A percentile compares a stretch with the other conserved stretches of the same genome.
Evolutionary conservation across 371 early-diverging fungal genomes (phyloP).

Genomic region (Haplosporangium sp.): DNA sequence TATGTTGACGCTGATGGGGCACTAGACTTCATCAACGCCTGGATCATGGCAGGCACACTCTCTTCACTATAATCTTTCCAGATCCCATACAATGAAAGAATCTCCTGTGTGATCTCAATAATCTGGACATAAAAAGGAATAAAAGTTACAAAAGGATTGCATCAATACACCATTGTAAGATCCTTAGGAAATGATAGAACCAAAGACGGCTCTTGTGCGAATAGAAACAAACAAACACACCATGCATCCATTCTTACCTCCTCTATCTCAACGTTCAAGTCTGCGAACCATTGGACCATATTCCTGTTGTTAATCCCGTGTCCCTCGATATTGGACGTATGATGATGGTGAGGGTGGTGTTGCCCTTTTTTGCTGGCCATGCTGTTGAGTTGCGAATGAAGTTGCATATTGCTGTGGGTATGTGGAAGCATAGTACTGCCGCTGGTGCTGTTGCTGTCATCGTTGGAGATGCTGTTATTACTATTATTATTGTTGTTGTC

Average conservation of each 20-base stretch:
- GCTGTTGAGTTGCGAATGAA: slow-evolving; percentile 35
- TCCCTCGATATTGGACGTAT: slow-evolving; percentile 21
- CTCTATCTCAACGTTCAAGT: slow-evolving; percentile 79
- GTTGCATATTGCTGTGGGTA: slow-evolving; percentile 55
- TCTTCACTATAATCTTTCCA: slow-evolving; percentile 77
- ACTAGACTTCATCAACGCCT: slow-evolving; percentile 23
- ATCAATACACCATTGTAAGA: too few relatives aligned
- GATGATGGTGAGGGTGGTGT: slow-evolving; percentile 3
- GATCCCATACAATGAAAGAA: slow-evolving; percentile 70
- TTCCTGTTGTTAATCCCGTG: slow-evolving; percentile 59
- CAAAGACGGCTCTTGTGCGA: too few relatives aligned
- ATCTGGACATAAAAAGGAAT: slow-evolving; percentile 19
- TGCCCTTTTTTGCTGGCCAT: slow-evolving; percentile 33
- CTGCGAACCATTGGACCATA: slow-evolving; percentile 81
- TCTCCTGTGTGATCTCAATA: slow-evolving; percentile 76
- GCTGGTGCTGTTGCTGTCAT: slow-evolving; percentile 1
- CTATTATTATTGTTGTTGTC: slow-evolving; percentile 7
- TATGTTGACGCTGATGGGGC: slow-evolving; percentile 19
- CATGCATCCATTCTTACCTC: slow-evolving; percentile 48
- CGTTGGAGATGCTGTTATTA: neutral
- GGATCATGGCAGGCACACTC: slow-evolving; percentile 60
- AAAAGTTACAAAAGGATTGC: too few relatives aligned
- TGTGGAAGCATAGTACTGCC: slow-evolving; percentile 5
- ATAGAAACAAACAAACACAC: too few relatives aligned
- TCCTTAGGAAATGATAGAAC: too few relatives aligned